These are phyloP conservation scores for Trichoderma lentiforme DNA, from an alignment of 2,329 filamentous ascomycete species.

Conservation along the genomic window DNA sequence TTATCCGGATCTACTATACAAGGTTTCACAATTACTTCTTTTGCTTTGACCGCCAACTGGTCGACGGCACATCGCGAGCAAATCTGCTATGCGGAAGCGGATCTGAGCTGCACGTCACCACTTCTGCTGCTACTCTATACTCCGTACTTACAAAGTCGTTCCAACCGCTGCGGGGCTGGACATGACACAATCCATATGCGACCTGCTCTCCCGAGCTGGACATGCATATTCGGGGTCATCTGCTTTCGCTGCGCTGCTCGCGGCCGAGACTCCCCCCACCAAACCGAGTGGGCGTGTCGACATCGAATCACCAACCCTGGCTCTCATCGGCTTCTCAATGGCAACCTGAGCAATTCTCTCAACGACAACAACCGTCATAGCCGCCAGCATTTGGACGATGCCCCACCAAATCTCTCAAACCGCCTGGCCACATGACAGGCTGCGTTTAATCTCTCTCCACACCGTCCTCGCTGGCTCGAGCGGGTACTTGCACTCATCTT, in stretches of 20 bases:
- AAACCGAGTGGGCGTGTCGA: slow-evolving; percentile 4
- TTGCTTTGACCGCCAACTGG: background rate
- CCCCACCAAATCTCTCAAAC: slow-evolving; percentile 10
- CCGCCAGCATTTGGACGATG: slow-evolving; percentile 1
- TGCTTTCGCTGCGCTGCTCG: slow-evolving; percentile 8
- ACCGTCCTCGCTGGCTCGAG: slow-evolving; percentile 26
- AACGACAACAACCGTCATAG: slow-evolving; percentile 2
- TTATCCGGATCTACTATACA: slow-evolving; percentile 5
- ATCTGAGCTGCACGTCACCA: slow-evolving; percentile 19
- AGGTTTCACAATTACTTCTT: background rate
- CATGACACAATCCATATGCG: background rate
- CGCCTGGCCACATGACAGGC: slow-evolving; percentile 21
- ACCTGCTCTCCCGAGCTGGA: slow-evolving; percentile 13
- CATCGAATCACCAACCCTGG: slow-evolving; percentile 21
- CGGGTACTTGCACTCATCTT: slow-evolving; percentile 17
- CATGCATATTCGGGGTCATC: slow-evolving; percentile 21
- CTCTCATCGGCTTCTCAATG: slow-evolving; percentile 15
- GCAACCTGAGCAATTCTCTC: background rate
- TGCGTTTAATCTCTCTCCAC: slow-evolving; percentile 8
- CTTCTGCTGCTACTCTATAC: background rate
- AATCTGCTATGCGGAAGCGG: slow-evolving; percentile 15
- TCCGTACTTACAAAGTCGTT: background rate
- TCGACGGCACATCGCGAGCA: background rate
- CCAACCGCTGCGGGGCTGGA: slow-evolving; percentile 19
- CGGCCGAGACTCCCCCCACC: slow-evolving; percentile 6